Base-by-base conservation (phyloP, 208 protist species). In the Phytomonas francai region DNA sequence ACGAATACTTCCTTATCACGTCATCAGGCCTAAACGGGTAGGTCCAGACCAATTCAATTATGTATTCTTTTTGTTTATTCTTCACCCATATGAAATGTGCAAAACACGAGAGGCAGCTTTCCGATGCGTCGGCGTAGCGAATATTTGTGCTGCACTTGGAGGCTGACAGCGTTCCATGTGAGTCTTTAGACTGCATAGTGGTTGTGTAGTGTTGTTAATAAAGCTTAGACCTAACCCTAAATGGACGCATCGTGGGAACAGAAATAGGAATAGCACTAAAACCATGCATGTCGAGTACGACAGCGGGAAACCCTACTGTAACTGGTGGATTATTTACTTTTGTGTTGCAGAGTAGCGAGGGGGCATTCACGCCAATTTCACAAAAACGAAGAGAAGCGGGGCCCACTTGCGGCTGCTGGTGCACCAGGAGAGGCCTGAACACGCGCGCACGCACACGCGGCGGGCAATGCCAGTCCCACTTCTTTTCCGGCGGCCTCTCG, bases 401-500 rank as follows among this genome's bases (percentile, higher is more conserved):
- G 42, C 14, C 2, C 9, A 51, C 16, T 51, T n/a, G 42, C 16
- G 2, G 16, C 12, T 51, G 42, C 16, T 2, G 14, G 42, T 11
- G 14, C 4, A 19, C 42, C 16, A 22, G 42, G 16, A n/a, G 4
- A 51, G 16, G 33, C 33, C 16, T 51, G 42, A 51, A 51, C 42
- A 3, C 16, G 4, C 62, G 28, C 42, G 9, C 5, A 1, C 61
- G 4, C 51, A 32, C 54, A 65, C 4, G 68, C 72, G 16, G 60
- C 69, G 14, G 83, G 66, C 14, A 90, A 70, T 2, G 78, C 66
- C 19, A 78, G 69, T 62, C 80, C 75, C 63, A 77, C 59, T 32
- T 85, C 71, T 64, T 80, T 81, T 65, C 82, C 67, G 0, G 81
- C 72, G 0, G 68, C 73, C 27, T 84, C 81, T 28, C 91, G 78